These are phyloP conservation scores for Claviceps arundinis DNA, from an alignment of 2,329 filamentous ascomycete genomes.

Conservation along the genomic window DNA sequence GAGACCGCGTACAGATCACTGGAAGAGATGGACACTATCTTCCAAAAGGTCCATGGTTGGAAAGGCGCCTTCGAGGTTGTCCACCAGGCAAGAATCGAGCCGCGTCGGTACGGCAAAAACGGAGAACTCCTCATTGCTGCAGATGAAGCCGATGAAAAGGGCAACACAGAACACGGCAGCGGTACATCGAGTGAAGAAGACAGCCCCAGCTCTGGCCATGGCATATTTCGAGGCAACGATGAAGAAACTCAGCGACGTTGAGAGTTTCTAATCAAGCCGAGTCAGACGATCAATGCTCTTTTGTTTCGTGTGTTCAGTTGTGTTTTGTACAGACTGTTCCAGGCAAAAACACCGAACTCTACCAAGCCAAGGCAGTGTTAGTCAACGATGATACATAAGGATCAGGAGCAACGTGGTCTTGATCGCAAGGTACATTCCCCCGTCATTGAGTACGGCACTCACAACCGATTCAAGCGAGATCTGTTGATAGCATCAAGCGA, in stretches of 20 bases:
- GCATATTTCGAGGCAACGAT: constrained; percentile 18
- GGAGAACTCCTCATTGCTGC: constrained; percentile 41
- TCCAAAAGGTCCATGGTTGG: constrained; percentile 39
- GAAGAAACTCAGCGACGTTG: constrained; percentile 20
- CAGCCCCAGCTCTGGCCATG: constrained; percentile 10
- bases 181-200: constrained; percentile 17
- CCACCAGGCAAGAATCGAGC: constrained; percentile 30
- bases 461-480: neutral
- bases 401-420: neutral
- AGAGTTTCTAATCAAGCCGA: neutral
- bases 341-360: too few species aligned
- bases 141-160: constrained; percentile 27
- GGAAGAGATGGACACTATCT: constrained; percentile 55
- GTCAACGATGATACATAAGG: too few species aligned
- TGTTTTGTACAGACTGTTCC: neutral
- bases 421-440: neutral
- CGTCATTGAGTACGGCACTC: neutral
- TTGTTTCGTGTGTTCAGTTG: neutral
- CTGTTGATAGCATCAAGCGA: neutral
- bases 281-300: neutral
- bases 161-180: constrained; percentile 15
- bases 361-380: too few species aligned
- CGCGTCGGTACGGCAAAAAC: constrained; percentile 43
- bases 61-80: constrained; percentile 23
- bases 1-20: constrained; percentile 51